A percentile compares a stretch with the other conserved stretches of the same genome.
phyloP scores from a whole-genome alignment of 2,329 filamentous ascomycete species.

The Aphanoascus verrucosus region DNA sequence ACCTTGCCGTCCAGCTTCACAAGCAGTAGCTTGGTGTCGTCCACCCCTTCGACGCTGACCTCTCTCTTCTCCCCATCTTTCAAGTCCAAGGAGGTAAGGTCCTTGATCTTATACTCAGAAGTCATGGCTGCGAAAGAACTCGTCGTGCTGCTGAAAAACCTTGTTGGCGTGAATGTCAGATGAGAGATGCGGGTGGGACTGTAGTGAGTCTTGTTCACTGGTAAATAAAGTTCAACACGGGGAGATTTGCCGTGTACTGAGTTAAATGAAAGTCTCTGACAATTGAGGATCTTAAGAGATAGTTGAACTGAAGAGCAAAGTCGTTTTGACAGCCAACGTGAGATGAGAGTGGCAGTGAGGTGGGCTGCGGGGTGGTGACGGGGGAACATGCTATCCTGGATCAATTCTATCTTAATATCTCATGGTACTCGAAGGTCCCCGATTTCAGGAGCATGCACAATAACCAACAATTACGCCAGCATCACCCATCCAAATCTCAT shows the following conservation, averaged over 20 bases:
- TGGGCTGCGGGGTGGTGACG: conserved; percentile 9
- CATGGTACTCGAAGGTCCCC: not conserved
- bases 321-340: not conserved
- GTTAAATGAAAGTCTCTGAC: not conserved
- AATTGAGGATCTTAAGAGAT: not conserved
- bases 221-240: not conserved
- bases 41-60: conserved; percentile 79
- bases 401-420: not conserved
- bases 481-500: too few species aligned
- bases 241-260: not conserved
- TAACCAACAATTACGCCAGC: not conserved
- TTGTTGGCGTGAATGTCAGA: conserved; percentile 12
- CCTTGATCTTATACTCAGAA: conserved; percentile 53
- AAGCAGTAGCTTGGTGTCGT: conserved; percentile 75
- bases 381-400: conserved; percentile 7
- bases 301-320: not conserved
- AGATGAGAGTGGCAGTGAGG: not conserved
- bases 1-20: conserved; percentile 66
- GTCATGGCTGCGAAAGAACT: conserved; percentile 23
- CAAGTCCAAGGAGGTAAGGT: conserved; percentile 60
- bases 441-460: not conserved
- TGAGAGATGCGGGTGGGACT: not conserved
- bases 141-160: conserved; percentile 12
- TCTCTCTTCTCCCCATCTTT: conserved; percentile 76
- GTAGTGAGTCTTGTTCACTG: not conserved